phyloP scores from a whole-genome alignment of 202 grass and related monocot species.

The Alloteropsis angusta region DNA sequence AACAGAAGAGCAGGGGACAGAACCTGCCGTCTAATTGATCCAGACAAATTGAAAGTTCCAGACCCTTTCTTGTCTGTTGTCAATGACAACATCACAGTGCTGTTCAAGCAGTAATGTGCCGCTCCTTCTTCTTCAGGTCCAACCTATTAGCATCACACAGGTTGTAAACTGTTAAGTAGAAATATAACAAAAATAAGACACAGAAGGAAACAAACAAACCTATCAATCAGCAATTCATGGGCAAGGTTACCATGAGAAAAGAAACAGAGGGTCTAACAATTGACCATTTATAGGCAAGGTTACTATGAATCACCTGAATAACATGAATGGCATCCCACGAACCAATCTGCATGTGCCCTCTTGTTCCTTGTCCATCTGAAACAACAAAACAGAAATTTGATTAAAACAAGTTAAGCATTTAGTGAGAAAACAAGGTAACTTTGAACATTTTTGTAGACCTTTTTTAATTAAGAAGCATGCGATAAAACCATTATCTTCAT shows the following conservation, averaged over 20 bases:
- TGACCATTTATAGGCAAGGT: not conserved
- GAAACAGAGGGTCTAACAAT: not conserved
- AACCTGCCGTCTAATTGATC: conserved; percentile 92
- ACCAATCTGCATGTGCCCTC: conserved; percentile 74
- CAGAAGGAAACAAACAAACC: not conserved
- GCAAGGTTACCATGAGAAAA: not conserved
- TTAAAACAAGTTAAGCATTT: not conserved
- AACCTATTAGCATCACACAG: conserved; percentile 40
- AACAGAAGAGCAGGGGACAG: not conserved
- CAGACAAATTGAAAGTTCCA: conserved; percentile 82
- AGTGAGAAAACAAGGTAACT: conserved; percentile 7
- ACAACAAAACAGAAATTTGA: conserved; percentile 22
- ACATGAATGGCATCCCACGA: conserved; percentile 99
- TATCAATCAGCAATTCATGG: not conserved
- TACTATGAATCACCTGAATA: conserved; percentile 59
- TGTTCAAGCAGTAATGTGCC: conserved; percentile 87
- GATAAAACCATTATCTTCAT: conserved; percentile 75
- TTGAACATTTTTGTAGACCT: conserved; percentile 26
- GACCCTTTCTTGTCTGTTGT: conserved; percentile 71
- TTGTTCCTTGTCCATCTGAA: conserved; percentile 75
- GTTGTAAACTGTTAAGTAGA: conserved; percentile 2
- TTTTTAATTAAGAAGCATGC: conserved; percentile 99
- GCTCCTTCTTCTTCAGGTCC: conserved; percentile 51
- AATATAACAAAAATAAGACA: not conserved
- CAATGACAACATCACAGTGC: conserved; percentile 86